phyloP scores from a whole-genome alignment of 257 asterid genomes.

The Datura wrightii region DNA sequence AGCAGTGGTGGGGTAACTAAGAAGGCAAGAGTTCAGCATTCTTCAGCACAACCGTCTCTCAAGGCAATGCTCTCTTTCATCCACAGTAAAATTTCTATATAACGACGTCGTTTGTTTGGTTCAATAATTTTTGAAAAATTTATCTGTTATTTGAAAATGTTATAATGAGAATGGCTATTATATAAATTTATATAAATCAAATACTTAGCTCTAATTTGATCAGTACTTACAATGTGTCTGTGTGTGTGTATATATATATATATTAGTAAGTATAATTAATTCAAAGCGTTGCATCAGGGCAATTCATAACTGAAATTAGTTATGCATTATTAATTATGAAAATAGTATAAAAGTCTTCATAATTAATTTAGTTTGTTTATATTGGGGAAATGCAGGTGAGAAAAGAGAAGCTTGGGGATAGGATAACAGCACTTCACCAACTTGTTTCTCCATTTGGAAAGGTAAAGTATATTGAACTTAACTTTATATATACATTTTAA shows the following conservation, averaged over 20 bases:
- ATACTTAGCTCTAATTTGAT: too few species aligned
- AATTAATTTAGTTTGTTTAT: slow-evolving; percentile 11
- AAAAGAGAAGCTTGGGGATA: slow-evolving; percentile 92
- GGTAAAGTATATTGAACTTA: slow-evolving; percentile 48
- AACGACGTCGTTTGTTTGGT: not conserved
- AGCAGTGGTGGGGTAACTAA: slow-evolving; percentile 68
- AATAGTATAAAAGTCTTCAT: not conserved
- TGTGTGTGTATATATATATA: too few species aligned
- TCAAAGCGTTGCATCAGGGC: too few species aligned
- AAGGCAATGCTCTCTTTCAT: slow-evolving; percentile 56
- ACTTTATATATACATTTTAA: not conserved
- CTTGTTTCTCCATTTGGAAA: slow-evolving; percentile 98
- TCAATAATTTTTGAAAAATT: not conserved
- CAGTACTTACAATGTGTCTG: too few species aligned
- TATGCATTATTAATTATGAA: too few species aligned
- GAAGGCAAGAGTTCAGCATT: slow-evolving; percentile 92
- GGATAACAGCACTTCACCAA: slow-evolving; percentile 95
- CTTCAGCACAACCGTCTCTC: slow-evolving; percentile 78
- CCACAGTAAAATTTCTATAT: not conserved
- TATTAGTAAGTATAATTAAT: too few species aligned
- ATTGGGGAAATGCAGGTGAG: slow-evolving; percentile 62
- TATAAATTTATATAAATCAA: too few species aligned
- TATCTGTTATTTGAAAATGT: too few species aligned
- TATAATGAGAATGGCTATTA: too few species aligned
- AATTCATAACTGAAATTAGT: too few species aligned